These are phyloP conservation scores for Penicillium nordicum DNA, from an alignment of 2,329 filamentous ascomycete genomes.

Conservation along the genomic window DNA sequence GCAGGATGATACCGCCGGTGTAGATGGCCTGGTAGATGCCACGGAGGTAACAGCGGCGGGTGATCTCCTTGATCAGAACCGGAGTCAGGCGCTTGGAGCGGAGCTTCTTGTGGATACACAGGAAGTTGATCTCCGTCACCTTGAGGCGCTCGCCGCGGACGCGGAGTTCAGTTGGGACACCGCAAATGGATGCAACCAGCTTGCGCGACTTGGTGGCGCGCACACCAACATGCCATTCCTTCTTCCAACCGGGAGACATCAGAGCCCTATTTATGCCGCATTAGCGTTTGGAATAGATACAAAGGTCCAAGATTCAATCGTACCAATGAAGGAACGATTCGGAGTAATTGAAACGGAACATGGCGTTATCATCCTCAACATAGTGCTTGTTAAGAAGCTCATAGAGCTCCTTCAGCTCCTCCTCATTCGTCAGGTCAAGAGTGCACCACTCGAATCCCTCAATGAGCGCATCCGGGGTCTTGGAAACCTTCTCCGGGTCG, in stretches of 20 bases:
- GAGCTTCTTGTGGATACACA: slow-evolving; percentile 97
- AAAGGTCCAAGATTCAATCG: slow-evolving; percentile 4
- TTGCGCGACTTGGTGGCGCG: slow-evolving; percentile 78
- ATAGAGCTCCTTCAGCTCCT: slow-evolving; percentile 82
- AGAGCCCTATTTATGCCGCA: slow-evolving; percentile 63
- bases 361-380: slow-evolving; percentile 93
- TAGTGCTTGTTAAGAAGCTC: slow-evolving; percentile 91
- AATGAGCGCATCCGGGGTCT: slow-evolving; percentile 70
- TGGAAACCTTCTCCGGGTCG: slow-evolving; percentile 72
- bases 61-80: slow-evolving; percentile 96
- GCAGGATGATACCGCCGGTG: slow-evolving; percentile 86
- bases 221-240: slow-evolving; percentile 93
- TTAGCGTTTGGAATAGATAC: background rate
- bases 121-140: slow-evolving; percentile 94
- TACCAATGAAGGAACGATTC: slow-evolving; percentile 84
- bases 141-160: slow-evolving; percentile 72
- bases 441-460: slow-evolving; percentile 92
- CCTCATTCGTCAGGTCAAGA: slow-evolving; percentile 75
- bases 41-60: slow-evolving; percentile 79
- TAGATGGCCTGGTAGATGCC: slow-evolving; percentile 94
- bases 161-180: slow-evolving; percentile 78
- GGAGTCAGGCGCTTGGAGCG: slow-evolving; percentile 88
- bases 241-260: slow-evolving; percentile 89
- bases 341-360: slow-evolving; percentile 97
- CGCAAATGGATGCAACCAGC: slow-evolving; percentile 93